A percentile compares a stretch with the other conserved stretches of the same genome.
phyloP scores from a whole-genome alignment of 2,329 filamentous ascomycete species.

The Ustilaginoidea virens region DNA sequence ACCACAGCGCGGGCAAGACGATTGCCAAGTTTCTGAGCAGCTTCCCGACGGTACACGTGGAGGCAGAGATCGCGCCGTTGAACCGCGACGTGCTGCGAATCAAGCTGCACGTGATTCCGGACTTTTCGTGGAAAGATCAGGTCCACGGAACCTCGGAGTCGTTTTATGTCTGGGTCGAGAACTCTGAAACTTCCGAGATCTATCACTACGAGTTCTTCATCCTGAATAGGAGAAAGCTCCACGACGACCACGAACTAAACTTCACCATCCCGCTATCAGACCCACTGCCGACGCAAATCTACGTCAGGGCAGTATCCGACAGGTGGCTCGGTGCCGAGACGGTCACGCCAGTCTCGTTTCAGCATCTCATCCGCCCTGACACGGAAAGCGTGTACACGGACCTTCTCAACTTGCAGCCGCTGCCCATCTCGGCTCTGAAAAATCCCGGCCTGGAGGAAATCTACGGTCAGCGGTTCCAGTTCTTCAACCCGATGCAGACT shows the following conservation, averaged over 20 bases:
- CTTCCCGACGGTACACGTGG: conserved; percentile 82
- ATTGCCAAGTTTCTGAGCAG: conserved; percentile 72
- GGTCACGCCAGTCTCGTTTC: conserved; percentile 87
- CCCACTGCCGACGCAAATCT: conserved; percentile 87
- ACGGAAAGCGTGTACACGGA: conserved; percentile 97
- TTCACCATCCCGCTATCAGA: conserved; percentile 94
- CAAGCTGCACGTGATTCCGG: conserved; percentile 68
- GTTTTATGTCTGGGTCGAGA: conserved; percentile 98
- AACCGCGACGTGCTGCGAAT: conserved; percentile 93
- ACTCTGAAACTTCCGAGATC: conserved; percentile 93
- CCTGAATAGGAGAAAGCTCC: conserved; percentile 71
- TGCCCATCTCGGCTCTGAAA: conserved; percentile 75
- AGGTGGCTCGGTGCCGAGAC: conserved; percentile 95
- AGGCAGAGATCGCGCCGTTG: conserved; percentile 86
- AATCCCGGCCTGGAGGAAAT: conserved; percentile 78
- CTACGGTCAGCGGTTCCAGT: conserved; percentile 79
- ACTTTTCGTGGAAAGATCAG: conserved; percentile 89
- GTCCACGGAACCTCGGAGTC: conserved; percentile 90
- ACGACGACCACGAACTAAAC: conserved; percentile 94
- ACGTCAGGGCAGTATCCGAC: conserved; percentile 87
- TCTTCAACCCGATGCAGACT: conserved; percentile 98
- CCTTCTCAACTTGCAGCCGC: conserved; percentile 75
- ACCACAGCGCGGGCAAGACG: conserved; percentile 69
- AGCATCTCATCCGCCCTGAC: conserved; percentile 92
- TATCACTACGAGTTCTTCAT: conserved; percentile 98